phyloP scores from a whole-genome alignment of 331 rosid genomes.

The Dryas integrifolia region DNA sequence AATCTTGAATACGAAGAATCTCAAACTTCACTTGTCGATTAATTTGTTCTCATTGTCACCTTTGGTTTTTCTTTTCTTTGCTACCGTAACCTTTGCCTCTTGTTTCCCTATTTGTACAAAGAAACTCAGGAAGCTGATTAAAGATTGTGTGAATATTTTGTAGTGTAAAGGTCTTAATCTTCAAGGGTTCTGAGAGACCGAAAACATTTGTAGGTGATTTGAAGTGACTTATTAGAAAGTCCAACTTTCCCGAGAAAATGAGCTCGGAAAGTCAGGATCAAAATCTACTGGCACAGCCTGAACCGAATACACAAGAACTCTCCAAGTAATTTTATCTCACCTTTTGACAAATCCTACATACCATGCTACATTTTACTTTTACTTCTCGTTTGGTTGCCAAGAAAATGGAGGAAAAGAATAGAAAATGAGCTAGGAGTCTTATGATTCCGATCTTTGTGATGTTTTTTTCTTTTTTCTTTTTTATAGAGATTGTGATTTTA shows the following conservation, averaged over 20 bases:
- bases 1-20: neutral
- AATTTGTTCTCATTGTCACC: neutral
- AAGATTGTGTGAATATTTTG: neutral
- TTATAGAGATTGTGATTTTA: too few relatives aligned
- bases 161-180: neutral
- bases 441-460: neutral
- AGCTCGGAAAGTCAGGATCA: neutral
- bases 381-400: neutral
- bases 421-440: neutral
- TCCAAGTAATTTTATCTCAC: neutral
- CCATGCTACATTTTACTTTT: neutral
- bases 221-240: neutral
- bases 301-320: neutral
- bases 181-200: neutral
- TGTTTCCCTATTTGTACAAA: neutral
- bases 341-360: neutral
- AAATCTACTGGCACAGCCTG: neutral
- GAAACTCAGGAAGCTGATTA: neutral
- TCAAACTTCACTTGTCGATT: neutral
- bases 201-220: neutral
- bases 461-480: neutral
- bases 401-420: neutral
- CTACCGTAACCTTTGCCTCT: neutral
- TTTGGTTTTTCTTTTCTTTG: neutral
- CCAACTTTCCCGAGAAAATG: constrained; percentile 5